These are phyloP conservation scores for Kwoniella mangroviensis DNA, from an alignment of 768 basidiomycete species.

Conservation along the genomic window DNA sequence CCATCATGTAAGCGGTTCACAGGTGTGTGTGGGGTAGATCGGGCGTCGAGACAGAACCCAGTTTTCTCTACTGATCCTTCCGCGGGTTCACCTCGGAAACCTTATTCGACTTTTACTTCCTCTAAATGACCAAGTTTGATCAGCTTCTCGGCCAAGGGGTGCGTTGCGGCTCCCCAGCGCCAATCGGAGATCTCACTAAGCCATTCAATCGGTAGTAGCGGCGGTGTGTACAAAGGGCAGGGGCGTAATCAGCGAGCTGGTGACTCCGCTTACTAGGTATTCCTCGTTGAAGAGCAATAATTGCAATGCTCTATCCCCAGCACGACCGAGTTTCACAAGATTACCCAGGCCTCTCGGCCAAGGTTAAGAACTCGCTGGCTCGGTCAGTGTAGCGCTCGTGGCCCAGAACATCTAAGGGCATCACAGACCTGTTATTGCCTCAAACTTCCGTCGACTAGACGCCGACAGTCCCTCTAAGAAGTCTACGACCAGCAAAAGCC, in stretches of 20 bases:
- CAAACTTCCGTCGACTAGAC: slow-evolving; percentile 82
- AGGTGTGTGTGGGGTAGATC: slow-evolving; percentile 60
- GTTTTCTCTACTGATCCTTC: slow-evolving; percentile 68
- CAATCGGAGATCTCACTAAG: slow-evolving; percentile 85
- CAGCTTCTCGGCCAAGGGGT: slow-evolving; percentile 65
- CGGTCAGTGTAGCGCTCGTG: slow-evolving; percentile 86
- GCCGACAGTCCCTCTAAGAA: slow-evolving; percentile 86
- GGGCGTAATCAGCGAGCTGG: slow-evolving; percentile 86
- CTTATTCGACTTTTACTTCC: slow-evolving; percentile 76
- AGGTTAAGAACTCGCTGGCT: slow-evolving; percentile 79
- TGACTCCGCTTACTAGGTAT: slow-evolving; percentile 89
- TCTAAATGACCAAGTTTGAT: slow-evolving; percentile 81
- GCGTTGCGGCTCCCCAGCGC: slow-evolving; percentile 67
- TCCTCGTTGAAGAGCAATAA: slow-evolving; percentile 89
- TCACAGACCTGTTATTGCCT: slow-evolving; percentile 91
- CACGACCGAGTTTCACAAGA: slow-evolving; percentile 79
- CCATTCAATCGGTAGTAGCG: slow-evolving; percentile 90
- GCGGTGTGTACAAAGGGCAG: slow-evolving; percentile 90
- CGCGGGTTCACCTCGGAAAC: slow-evolving; percentile 81
- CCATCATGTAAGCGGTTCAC: slow-evolving; percentile 59
- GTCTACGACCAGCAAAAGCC: slow-evolving; percentile 74
- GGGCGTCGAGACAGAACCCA: slow-evolving; percentile 62
- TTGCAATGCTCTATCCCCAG: slow-evolving; percentile 89
- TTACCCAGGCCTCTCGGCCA: slow-evolving; percentile 75
- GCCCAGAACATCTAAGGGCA: slow-evolving; percentile 89